These are phyloP conservation scores for Scutellaria baicalensis DNA, from an alignment of 257 asterid species.

Conservation along the genomic window DNA sequence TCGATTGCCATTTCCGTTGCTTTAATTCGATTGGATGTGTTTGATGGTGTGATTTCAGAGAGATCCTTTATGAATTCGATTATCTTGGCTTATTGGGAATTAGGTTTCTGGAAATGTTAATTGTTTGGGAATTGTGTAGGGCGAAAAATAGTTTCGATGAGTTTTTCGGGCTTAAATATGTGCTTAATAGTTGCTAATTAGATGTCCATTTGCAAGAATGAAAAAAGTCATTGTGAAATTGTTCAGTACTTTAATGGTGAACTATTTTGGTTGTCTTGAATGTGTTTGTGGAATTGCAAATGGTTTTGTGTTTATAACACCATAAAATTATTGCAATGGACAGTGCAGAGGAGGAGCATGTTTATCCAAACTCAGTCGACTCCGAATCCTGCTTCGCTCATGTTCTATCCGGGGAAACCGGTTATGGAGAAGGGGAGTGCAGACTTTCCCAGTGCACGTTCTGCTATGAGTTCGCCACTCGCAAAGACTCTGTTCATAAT, in stretches of 20 bases:
- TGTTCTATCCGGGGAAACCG: conserved; percentile 95
- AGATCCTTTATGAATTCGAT: not conserved
- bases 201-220: not conserved
- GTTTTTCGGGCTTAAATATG: not conserved
- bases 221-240: not conserved
- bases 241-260: not conserved
- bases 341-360: conserved; percentile 95
- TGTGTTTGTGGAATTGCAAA: not conserved
- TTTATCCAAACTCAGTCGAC: conserved; percentile 94
- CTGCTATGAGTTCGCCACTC: conserved; percentile 85
- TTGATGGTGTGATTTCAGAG: not conserved
- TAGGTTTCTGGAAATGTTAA: not conserved
- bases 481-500: conserved; percentile 80
- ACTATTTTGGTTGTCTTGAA: not conserved
- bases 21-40: not conserved
- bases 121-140: not conserved
- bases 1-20: not conserved
- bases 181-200: not conserved
- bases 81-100: not conserved
- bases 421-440: conserved; percentile 83
- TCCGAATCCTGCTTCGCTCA: conserved; percentile 89
- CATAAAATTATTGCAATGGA: conserved; percentile 6
- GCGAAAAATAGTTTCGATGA: not conserved
- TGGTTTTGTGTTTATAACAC: not conserved
- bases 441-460: conserved; percentile 91